Percentiles rank a stretch among this genome's conserved stretches.
Evolutionary conservation across 352 stramenopile genomes (phyloP).

Genomic region (Phytophthora sp.): DNA sequence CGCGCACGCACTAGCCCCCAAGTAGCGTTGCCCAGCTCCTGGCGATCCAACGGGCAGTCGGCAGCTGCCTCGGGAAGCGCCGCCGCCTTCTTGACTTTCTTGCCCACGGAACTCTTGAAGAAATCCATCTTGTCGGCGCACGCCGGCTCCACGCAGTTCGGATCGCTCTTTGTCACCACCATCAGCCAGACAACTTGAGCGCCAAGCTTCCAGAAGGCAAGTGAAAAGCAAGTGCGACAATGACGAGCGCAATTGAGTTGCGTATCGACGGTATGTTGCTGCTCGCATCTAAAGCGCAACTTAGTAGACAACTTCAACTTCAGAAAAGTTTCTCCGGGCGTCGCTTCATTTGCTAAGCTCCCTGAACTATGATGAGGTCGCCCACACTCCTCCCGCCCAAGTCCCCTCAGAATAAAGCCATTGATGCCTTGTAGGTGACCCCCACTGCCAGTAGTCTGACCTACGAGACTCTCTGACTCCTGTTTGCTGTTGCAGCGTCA

Average conservation of each 20-base stretch:
- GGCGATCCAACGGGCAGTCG: constrained; percentile 86
- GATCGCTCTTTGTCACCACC: constrained; percentile 60
- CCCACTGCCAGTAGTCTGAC: not conserved
- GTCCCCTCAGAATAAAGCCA: constrained; percentile 43
- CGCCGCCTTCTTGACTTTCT: constrained; percentile 32
- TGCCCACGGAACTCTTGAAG: constrained; percentile 78
- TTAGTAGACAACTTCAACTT: constrained; percentile 27
- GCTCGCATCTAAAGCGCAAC: constrained; percentile 1
- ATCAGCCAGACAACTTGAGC: constrained; percentile 23
- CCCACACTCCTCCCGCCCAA: constrained; percentile 50
- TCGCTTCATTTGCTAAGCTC: constrained; percentile 18
- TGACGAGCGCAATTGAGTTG: constrained; percentile 12
- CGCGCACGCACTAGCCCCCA: constrained; percentile 79
- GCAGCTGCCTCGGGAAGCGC: constrained; percentile 26
- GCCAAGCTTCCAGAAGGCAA: constrained; percentile 17
- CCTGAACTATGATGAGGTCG: constrained; percentile 28
- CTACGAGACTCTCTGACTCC: constrained; percentile 7
- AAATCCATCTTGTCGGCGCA: constrained; percentile 89
- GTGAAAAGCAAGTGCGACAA: not conserved
- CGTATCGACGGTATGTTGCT: constrained; percentile 9
- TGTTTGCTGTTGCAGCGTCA: constrained; percentile 40
- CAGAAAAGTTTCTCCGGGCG: constrained; percentile 18
- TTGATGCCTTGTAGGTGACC: constrained; percentile 31
- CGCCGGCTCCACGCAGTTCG: constrained; percentile 85
- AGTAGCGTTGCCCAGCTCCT: constrained; percentile 86